Evolutionary conservation across 2,329 filamentous ascomycete species (phyloP).

Genomic region (Remersonia thermophila): DNA sequence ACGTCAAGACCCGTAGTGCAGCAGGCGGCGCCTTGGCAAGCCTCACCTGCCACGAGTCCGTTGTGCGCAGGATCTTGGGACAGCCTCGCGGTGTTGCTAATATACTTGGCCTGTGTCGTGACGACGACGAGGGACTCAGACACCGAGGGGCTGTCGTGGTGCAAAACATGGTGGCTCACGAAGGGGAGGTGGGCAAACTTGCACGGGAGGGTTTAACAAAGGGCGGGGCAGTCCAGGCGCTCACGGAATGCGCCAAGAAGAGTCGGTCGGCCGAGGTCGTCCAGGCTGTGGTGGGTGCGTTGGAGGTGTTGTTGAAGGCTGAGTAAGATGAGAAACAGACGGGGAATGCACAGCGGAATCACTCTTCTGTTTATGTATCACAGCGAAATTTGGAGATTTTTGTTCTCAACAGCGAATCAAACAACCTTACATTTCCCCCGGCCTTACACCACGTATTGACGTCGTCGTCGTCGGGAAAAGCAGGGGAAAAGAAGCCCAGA

Average conservation of each 20-base stretch:
- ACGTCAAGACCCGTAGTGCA: conserved; percentile 64
- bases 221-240: conserved; percentile 50
- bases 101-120: conserved; percentile 71
- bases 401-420: too few species aligned
- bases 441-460: too few species aligned
- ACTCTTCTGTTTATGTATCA: too few species aligned
- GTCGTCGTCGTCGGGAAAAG: too few species aligned
- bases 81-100: conserved; percentile 61
- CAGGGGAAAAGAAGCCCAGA: too few species aligned
- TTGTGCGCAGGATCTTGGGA: conserved; percentile 58
- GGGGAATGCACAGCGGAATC: background rate
- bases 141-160: conserved; percentile 66
- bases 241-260: conserved; percentile 60
- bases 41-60: conserved; percentile 65
- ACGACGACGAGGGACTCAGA: conserved; percentile 53
- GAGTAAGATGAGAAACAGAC: conserved; percentile 1
- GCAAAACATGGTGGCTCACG: conserved; percentile 57
- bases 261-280: conserved; percentile 58
- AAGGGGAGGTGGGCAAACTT: conserved; percentile 50
- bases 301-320: conserved; percentile 49
- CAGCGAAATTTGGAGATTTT: too few species aligned
- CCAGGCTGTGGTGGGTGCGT: conserved; percentile 55
- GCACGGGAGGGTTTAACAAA: conserved; percentile 49
- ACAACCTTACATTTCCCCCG: too few species aligned
- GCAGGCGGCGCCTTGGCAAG: conserved; percentile 82